Percentiles rank a stretch among this genome's conserved stretches.
These are phyloP conservation scores for Globisporangium ultimum DNA, from an alignment of 352 stramenopile genomes.

Conservation along the genomic window DNA sequence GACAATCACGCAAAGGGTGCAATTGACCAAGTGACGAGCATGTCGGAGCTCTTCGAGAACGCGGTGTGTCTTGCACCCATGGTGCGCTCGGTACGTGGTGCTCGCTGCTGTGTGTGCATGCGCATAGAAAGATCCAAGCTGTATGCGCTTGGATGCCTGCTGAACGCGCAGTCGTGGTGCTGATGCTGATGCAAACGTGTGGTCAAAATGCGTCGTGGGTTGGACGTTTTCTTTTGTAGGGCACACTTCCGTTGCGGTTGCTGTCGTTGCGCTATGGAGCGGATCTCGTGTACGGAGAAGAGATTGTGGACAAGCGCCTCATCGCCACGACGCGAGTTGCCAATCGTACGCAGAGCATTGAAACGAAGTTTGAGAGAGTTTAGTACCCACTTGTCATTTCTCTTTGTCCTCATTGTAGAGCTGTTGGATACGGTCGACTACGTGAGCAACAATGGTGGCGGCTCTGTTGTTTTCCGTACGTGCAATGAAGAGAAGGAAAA, in stretches of 20 bases:
- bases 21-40: slow-evolving; percentile 2
- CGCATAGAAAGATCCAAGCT: neutral
- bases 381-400: no score
- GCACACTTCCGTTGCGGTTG: slow-evolving; percentile 89
- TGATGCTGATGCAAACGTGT: no score
- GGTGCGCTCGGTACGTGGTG: slow-evolving; percentile 86
- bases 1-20: neutral
- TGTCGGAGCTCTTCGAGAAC: slow-evolving; percentile 59
- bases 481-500: slow-evolving; percentile 74
- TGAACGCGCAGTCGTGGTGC: neutral
- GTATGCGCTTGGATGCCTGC: neutral
- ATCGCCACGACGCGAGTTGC: slow-evolving; percentile 71
- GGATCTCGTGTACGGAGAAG: slow-evolving; percentile 92
- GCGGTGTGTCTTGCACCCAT: slow-evolving; percentile 90
- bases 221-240: slow-evolving; percentile 24
- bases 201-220: no score
- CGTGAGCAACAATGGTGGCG: slow-evolving; percentile 70
- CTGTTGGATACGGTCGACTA: slow-evolving; percentile 89
- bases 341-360: slow-evolving; percentile 42
- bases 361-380: no score
- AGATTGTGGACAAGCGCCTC: slow-evolving; percentile 95
- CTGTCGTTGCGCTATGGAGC: slow-evolving; percentile 91
- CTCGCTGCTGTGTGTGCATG: neutral
- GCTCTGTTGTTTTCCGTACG: slow-evolving; percentile 87
- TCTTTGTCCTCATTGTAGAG: slow-evolving; percentile 22